phyloP scores from a whole-genome alignment of 2,329 filamentous ascomycete genomes.

The Triangularia verruculosa region DNA sequence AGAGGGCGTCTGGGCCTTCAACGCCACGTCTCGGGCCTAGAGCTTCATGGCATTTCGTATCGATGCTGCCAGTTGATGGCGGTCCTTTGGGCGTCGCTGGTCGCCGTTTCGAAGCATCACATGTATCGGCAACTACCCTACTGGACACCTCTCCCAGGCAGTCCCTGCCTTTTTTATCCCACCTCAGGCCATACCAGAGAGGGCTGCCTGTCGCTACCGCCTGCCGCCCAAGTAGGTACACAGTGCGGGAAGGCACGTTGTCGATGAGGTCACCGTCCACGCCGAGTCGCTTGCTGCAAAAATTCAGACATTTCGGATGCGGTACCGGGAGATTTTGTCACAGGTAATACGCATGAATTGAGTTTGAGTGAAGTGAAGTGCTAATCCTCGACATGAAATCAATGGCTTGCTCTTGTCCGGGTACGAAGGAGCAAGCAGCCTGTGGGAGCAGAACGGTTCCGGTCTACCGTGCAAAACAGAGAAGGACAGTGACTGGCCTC shows the following conservation, averaged over 20 bases:
- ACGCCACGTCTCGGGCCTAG: neutral
- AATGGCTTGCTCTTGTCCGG: neutral
- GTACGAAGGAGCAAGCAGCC: neutral
- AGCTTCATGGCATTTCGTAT: neutral
- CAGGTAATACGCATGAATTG: neutral
- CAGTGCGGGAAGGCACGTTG: no score
- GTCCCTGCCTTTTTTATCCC: conserved; percentile 2
- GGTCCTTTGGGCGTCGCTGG: conserved; percentile 3
- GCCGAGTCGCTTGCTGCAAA: neutral
- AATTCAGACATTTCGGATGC: neutral
- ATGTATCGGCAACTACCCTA: conserved; percentile 18
- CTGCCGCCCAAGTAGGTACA: neutral
- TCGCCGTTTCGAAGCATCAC: conserved; percentile 9
- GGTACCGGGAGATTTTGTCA: neutral
- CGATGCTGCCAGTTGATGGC: neutral
- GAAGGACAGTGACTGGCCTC: neutral
- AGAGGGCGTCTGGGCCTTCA: neutral
- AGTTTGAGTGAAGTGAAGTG: neutral
- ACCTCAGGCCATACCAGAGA: conserved; percentile 11
- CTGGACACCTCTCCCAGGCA: conserved; percentile 10
- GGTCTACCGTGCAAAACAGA: conserved; percentile 3
- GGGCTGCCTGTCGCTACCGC: neutral
- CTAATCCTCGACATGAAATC: neutral
- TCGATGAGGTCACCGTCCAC: conserved; percentile 13
- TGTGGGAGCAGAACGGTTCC: neutral